Conservation (phyloP, 108 stramenopile species). For the Nitzschia palea region DNA sequence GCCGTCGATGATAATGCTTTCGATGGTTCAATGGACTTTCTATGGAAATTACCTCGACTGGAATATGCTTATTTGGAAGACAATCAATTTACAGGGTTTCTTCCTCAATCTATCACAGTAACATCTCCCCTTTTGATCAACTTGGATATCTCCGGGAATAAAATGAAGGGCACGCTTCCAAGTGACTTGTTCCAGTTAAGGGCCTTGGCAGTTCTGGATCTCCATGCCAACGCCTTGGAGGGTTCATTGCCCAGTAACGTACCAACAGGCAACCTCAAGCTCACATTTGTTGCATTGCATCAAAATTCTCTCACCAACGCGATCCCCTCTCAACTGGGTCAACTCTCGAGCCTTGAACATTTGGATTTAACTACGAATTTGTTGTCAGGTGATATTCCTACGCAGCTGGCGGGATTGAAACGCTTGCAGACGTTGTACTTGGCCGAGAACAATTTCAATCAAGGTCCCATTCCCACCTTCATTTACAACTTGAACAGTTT, state of each 20-base stretch:
- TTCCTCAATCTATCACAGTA: constrained; percentile 13
- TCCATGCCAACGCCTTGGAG: constrained; percentile 35
- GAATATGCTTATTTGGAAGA: constrained; percentile 37
- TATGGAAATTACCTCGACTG: constrained; percentile 27
- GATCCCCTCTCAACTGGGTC: constrained; percentile 31
- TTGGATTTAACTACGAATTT: constrained; percentile 27
- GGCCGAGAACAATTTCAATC: constrained; percentile 36
- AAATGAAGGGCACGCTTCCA: constrained; percentile 33
- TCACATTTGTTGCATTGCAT: constrained; percentile 36
- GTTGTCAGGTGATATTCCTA: constrained; percentile 29
- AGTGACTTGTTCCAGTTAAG: constrained; percentile 30
- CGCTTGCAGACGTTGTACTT: constrained; percentile 40
- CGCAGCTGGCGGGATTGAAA: background rate
- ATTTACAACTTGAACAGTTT: constrained; percentile 25
- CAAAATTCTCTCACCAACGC: constrained; percentile 32
- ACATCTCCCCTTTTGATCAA: constrained; percentile 6
- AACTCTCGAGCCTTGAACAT: constrained; percentile 12
- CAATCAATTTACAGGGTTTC: constrained; percentile 34
- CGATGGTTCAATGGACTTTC: constrained; percentile 15
- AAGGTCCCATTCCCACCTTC: constrained; percentile 42
- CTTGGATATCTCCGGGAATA: constrained; percentile 44
- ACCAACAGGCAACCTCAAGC: background rate
- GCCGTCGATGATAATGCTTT: constrained; percentile 48
- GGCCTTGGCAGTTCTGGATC: constrained; percentile 32
- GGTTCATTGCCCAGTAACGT: constrained; percentile 18